Evolutionary conservation across 805 yeast genomes (phyloP), one percentile per base, ranked within the genome.

Genomic region (Spathaspora hagerdaliae): DNA sequence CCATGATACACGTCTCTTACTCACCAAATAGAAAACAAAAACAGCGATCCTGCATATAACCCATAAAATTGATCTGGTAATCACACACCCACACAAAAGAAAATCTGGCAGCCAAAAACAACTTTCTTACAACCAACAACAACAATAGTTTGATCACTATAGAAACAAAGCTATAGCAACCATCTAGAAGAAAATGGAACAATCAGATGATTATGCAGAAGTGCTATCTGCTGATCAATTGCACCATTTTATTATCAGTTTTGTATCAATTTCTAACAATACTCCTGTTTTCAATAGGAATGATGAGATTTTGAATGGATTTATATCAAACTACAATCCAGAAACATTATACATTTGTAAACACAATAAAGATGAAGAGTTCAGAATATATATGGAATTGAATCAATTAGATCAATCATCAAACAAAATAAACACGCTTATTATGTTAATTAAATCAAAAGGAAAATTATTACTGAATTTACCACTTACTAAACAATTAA

Each of bases 391-490:
- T 27, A 38, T 38, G 13, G 46, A 40, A 10, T 14, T 46, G 19
- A 38, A 27, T 10, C 31, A 39, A 10, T 31, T 44, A 15, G 24
- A 36, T 13, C 56, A 39, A n/a, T 13, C 39, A 14, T 13, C 19
- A 13, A 39, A 32, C 7, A 13, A 36, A 11, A 38, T 46, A 4
- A 27, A 19, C 2, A 29, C 70, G 1, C 56, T 67, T 1, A 56
- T 71, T 12, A 66, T 75, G 9, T 45, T 78, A n/a, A 65, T 78
- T 39, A 79, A 78, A 50, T 70, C 64, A 14, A 66, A 61, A 31
- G 75, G 74, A 0, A 52, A 46, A 5, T 35, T 78, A 11, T 38
- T 47, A 10, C 36, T 36, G 0, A 41, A 48, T 0, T 37, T 35
- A 0, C 48, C 69, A 0, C 46, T 75, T 8, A 61, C 61, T 13